phyloP scores from a whole-genome alignment of 148 eudicot genomes.

The Spergularia bocconei region DNA sequence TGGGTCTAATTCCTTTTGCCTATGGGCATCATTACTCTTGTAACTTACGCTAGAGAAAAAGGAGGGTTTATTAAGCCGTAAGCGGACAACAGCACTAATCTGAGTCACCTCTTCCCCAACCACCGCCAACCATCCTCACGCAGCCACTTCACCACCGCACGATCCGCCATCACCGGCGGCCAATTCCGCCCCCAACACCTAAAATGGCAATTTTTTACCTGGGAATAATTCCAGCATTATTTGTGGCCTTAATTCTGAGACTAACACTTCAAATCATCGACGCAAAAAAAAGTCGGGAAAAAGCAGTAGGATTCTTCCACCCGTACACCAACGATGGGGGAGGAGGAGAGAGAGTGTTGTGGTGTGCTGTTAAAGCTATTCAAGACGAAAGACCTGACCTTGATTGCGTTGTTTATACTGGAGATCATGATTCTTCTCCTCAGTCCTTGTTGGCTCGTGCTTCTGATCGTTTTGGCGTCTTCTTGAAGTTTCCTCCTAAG shows the following conservation, averaged over 20 bases:
- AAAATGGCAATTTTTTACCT: constrained; percentile 5
- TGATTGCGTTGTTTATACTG: constrained; percentile 64
- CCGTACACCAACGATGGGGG: constrained; percentile 97
- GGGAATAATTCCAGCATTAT: background rate
- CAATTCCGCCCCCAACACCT: too few species aligned
- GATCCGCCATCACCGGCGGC: too few species aligned
- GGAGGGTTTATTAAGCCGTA: too few species aligned
- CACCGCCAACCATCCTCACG: too few species aligned
- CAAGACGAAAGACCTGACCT: constrained; percentile 71
- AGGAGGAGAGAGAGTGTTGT: constrained; percentile 94
- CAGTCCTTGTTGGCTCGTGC: constrained; percentile 56
- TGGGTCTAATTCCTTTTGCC: too few species aligned
- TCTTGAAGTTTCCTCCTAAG: constrained; percentile 55
- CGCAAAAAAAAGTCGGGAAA: constrained; percentile 39
- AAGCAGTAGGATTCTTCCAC: constrained; percentile 77
- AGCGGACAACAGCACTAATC: too few species aligned
- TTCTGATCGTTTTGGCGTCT: constrained; percentile 81
- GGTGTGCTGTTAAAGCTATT: constrained; percentile 93
- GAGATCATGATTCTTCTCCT: constrained; percentile 87
- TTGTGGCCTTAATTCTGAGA: constrained; percentile 1
- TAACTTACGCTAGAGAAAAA: too few species aligned
- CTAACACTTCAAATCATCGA: constrained; percentile 9
- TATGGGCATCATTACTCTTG: too few species aligned
- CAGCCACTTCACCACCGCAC: too few species aligned
- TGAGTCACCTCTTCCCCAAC: too few species aligned